Percentiles rank a stretch among this genome's conserved stretches.
phyloP scores from a whole-genome alignment of 352 stramenopile genomes.

The Phytophthora citricola region DNA sequence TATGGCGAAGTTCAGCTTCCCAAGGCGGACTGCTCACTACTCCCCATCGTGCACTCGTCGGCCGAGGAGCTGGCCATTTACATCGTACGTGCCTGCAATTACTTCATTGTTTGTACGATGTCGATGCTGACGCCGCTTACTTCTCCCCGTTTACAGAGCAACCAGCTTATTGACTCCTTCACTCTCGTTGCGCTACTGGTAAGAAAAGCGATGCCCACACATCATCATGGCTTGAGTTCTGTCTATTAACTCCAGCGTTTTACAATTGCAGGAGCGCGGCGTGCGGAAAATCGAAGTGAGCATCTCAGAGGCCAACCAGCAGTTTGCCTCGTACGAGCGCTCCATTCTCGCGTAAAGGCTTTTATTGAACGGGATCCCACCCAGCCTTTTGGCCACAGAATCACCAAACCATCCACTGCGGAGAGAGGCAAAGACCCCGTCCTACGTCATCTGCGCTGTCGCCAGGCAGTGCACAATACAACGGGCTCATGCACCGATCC shows the following conservation, averaged over 20 bases:
- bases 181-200: conserved; percentile 78
- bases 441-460: conserved; percentile 21
- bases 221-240: neutral
- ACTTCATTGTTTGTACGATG: neutral
- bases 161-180: conserved; percentile 88
- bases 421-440: conserved; percentile 24
- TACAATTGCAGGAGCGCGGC: conserved; percentile 59
- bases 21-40: conserved; percentile 93
- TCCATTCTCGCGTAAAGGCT: conserved; percentile 57
- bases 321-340: conserved; percentile 88
- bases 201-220: conserved; percentile 5
- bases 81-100: conserved; percentile 68
- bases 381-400: neutral
- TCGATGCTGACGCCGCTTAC: conserved; percentile 1
- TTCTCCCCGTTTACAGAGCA: conserved; percentile 58
- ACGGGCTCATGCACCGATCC: conserved; percentile 22
- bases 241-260: neutral
- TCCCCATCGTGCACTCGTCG: conserved; percentile 98
- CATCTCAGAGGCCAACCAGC: conserved; percentile 93
- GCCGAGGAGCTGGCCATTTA: conserved; percentile 97
- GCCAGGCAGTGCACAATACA: conserved; percentile 25
- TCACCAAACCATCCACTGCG: neutral
- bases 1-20: conserved; percentile 95
- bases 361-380: neutral
- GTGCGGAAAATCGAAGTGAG: conserved; percentile 93